Conservation (phyloP, 352 stramenopile species). For the Pythium coloratum region DNA sequence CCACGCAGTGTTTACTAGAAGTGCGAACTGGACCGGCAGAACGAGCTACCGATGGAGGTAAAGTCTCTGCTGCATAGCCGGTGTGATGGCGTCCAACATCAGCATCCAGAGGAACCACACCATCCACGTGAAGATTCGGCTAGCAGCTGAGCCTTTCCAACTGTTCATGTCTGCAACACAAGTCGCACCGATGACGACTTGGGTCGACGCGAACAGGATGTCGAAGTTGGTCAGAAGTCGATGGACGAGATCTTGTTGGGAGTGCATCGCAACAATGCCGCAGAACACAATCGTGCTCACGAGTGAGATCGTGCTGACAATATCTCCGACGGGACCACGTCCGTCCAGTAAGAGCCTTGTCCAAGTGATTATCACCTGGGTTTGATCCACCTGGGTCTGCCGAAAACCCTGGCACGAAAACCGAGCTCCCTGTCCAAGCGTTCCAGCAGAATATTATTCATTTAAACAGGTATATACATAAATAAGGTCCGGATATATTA, state of each 20-base stretch:
- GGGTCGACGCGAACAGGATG: background rate
- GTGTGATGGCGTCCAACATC: background rate
- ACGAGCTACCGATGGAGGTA: background rate
- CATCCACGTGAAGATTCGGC: background rate
- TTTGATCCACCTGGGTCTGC: no score
- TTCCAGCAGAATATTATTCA: no score
- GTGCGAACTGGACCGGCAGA: background rate
- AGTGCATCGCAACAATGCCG: background rate
- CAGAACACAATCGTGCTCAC: background rate
- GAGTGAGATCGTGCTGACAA: background rate
- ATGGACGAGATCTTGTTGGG: background rate
- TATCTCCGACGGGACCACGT: background rate
- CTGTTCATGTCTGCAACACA: background rate
- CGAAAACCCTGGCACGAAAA: no score
- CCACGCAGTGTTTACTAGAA: constrained; percentile 1
- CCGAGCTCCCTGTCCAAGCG: no score
- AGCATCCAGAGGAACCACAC: background rate
- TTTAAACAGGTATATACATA: no score
- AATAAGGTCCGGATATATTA: no score
- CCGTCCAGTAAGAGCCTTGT: background rate
- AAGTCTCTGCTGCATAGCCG: background rate
- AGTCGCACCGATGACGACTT: background rate
- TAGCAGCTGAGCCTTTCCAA: background rate
- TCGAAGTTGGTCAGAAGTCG: background rate
- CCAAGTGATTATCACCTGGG: no score